A percentile compares a stretch with the other conserved stretches of the same genome.
phyloP scores from a whole-genome alignment of 1,139 yeast species.

The Hansenula lynferdii region DNA sequence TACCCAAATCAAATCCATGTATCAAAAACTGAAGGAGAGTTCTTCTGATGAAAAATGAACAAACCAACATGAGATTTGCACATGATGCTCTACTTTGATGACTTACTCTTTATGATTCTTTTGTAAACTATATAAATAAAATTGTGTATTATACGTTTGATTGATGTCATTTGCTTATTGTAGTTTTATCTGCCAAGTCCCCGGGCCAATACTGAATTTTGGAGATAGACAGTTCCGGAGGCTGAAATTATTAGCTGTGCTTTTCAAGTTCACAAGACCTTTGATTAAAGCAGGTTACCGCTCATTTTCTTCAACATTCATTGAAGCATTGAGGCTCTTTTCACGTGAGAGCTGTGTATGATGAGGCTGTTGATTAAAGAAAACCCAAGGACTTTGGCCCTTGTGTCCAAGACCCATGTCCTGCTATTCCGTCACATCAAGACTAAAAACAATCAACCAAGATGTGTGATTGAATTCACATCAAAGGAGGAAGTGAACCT shows the following conservation, averaged over 20 bases:
- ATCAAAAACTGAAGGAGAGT: slow-evolving; percentile 49
- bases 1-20: slow-evolving; percentile 78
- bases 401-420: slow-evolving; percentile 46
- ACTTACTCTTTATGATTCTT: not conserved
- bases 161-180: no score
- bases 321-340: no score
- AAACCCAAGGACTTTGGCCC: slow-evolving; percentile 49
- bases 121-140: not conserved
- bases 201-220: no score
- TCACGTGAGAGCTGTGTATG: no score
- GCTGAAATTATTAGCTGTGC: no score
- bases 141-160: not conserved
- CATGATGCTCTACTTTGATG: no score
- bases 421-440: slow-evolving; percentile 41
- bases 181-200: not conserved
- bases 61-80: no score
- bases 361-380: slow-evolving; percentile 48
- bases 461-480: slow-evolving; percentile 51
- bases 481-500: slow-evolving; percentile 32
- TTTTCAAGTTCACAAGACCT: no score
- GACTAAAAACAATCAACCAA: slow-evolving; percentile 22
- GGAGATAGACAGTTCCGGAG: no score
- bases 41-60: not conserved
- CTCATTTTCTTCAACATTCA: not conserved
- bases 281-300: no score